Conservation (phyloP, 768 basidiomycete genomes). For the Xerocomellus chrysenteron region DNA sequence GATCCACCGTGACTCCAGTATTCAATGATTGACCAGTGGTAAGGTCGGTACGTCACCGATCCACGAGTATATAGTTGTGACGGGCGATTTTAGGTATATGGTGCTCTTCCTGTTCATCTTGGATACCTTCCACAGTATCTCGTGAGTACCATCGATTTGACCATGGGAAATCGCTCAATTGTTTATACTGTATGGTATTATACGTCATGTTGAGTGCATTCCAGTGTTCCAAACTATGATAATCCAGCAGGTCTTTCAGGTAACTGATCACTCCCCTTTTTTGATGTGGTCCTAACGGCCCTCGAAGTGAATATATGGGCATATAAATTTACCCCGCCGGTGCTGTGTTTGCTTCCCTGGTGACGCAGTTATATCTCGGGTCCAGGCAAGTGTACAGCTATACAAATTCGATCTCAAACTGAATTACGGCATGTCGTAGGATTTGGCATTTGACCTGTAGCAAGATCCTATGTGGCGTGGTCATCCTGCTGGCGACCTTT, state of each 20-base stretch:
- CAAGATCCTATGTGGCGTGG: conserved; percentile 30
- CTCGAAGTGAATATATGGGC: conserved; percentile 44
- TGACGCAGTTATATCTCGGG: conserved; percentile 49
- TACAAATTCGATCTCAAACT: background rate
- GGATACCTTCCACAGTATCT: conserved; percentile 20
- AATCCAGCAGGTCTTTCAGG: conserved; percentile 14
- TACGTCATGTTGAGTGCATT: conserved; percentile 1
- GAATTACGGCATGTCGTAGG: background rate
- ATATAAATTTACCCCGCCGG: conserved; percentile 50
- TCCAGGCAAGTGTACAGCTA: conserved; percentile 36
- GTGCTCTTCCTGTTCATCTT: conserved; percentile 17
- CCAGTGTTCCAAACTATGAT: conserved; percentile 13
- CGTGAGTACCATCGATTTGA: conserved; percentile 7
- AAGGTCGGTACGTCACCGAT: background rate
- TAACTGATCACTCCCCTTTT: background rate
- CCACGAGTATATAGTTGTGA: background rate
- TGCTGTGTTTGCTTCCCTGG: conserved; percentile 44
- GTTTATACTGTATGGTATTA: conserved; percentile 19
- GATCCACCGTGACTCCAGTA: background rate
- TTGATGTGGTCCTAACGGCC: background rate
- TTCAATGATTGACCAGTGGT: conserved; percentile 14
- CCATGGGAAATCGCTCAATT: background rate
- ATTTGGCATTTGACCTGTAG: conserved; percentile 15
- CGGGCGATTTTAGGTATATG: conserved; percentile 6
- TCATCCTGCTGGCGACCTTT: conserved; percentile 36